phyloP scores from a whole-genome alignment of 2,329 filamentous ascomycete species.

The Pyrenochaeta sp. region DNA sequence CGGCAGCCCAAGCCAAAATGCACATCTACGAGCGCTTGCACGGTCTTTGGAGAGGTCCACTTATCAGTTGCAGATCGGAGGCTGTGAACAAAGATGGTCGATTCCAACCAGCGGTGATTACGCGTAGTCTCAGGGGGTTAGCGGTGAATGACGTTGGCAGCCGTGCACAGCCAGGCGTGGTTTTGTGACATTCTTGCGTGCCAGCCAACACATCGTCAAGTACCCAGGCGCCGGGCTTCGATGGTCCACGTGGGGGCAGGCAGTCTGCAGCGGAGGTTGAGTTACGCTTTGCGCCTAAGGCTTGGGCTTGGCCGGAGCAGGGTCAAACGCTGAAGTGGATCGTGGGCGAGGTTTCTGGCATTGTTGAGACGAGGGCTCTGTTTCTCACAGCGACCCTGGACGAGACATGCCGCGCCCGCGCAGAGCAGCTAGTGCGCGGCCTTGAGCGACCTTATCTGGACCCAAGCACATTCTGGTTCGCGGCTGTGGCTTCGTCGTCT shows the following conservation, averaged over 20 bases:
- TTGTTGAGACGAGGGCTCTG: slow-evolving; percentile 25
- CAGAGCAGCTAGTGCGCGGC: slow-evolving; percentile 19
- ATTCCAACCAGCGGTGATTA: too few relatives aligned
- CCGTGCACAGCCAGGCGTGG: too few relatives aligned
- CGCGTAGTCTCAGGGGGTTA: too few relatives aligned
- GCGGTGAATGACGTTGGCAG: too few relatives aligned
- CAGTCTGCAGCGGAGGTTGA: slow-evolving; percentile 19
- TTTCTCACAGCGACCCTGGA: slow-evolving; percentile 17
- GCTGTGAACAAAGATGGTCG: too few relatives aligned
- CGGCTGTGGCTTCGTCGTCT: slow-evolving; percentile 32
- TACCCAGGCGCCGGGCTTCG: too few relatives aligned
- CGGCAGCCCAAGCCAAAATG: too few relatives aligned
- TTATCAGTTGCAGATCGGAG: too few relatives aligned
- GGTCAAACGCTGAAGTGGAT: slow-evolving; percentile 31
- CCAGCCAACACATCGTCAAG: too few relatives aligned
- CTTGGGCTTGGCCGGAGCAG: slow-evolving; percentile 25
- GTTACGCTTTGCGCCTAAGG: slow-evolving; percentile 33
- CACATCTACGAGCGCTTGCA: too few relatives aligned
- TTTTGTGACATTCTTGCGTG: too few relatives aligned
- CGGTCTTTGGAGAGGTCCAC: too few relatives aligned
- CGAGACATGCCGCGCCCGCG: slow-evolving; percentile 20
- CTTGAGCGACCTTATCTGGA: slow-evolving; percentile 20
- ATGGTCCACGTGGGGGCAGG: slow-evolving; percentile 7
- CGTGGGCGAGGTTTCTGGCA: slow-evolving; percentile 18
- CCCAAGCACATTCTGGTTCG: slow-evolving; percentile 21